Evolutionary conservation across 2,329 filamentous ascomycete genomes (phyloP), one percentile per base, ranked within the genome.

Genomic region (Helotiales sp.): DNA sequence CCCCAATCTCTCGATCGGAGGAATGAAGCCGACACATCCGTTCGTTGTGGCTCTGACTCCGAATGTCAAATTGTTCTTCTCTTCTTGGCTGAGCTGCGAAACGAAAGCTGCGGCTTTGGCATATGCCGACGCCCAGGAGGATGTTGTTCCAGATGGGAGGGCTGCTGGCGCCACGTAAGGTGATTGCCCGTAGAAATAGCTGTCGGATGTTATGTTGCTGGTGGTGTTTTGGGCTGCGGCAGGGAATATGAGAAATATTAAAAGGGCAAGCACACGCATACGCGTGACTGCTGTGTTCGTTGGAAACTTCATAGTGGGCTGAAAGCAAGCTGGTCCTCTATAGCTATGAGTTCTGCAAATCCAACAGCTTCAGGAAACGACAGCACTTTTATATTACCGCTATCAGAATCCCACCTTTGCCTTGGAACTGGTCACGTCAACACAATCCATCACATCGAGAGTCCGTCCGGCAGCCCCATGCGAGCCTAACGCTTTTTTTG

Each of bases 101-200:
- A 94, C 91, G 11, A 94, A 77, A 1, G 82, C 79, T 57, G 87
- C 84, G 0, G 92, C 92, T 75, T 91, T 92, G 59, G 80, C 79
- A 74, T 93, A 93, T 72, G 90, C 91, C 20, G 85, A 84, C 22
- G 81, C 81, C 92, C 92, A 95, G 11, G 59, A 63, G 10, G 40
- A n/a, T 6, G 40, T 63, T 26, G 40, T 62, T 22, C 59, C 59
- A 28, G 63, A 57, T 20, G 61, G 60, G 0, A 72, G 72, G 11
- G 73, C 76, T 17, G 74, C 65, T 3, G 78, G 77, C 78, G 69
- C 22, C 11, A 37, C 77, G 2, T 77, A 75, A 17, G 78, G 78
- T 26, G 79, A 80, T 65, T 79, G 73, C 40, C 78, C 79, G 65
- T 80, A 80, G 67, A 80, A 80, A 24, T 64, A 66, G 1, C 71